These are phyloP conservation scores for Paragyromitra xinjiangensis DNA, from an alignment of 495 filamentous ascomycete species.

Conservation along the genomic window DNA sequence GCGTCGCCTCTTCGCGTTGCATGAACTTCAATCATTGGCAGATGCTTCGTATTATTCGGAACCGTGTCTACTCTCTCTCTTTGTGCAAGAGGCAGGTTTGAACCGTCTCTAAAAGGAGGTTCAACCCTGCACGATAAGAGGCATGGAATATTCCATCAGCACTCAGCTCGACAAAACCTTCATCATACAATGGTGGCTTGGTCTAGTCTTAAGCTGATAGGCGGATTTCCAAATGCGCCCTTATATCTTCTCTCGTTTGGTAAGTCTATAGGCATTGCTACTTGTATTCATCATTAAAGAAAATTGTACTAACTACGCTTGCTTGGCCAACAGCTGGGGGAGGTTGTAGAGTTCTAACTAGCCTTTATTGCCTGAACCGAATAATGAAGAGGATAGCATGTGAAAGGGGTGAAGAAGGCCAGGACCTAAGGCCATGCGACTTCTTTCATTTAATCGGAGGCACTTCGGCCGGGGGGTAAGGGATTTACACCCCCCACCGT, in stretches of 20 bases:
- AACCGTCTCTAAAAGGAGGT: background rate
- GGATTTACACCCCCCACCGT: background rate
- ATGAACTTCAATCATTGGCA: conserved; percentile 6
- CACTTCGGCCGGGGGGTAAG: conserved; percentile 35
- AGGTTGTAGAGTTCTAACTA: conserved; percentile 20
- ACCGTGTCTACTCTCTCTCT: background rate
- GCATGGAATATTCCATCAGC: background rate
- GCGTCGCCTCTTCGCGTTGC: background rate
- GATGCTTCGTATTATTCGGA: background rate
- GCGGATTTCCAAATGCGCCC: background rate
- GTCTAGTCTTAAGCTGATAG: background rate
- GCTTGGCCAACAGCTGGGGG: conserved; percentile 13
- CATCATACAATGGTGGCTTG: background rate
- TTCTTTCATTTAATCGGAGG: conserved; percentile 33
- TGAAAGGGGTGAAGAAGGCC: background rate
- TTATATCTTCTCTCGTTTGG: conserved; percentile 13
- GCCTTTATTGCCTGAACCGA: conserved; percentile 8
- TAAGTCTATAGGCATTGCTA: background rate
- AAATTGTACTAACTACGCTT: background rate
- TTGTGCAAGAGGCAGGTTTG: background rate
- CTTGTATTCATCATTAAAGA: too few species aligned
- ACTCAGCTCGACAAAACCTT: background rate
- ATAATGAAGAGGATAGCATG: conserved; percentile 26
- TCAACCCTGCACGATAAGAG: background rate
- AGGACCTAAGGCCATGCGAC: conserved; percentile 24